Base-by-base conservation (phyloP, 768 basidiomycete species). In the Suillus luteus region DNA sequence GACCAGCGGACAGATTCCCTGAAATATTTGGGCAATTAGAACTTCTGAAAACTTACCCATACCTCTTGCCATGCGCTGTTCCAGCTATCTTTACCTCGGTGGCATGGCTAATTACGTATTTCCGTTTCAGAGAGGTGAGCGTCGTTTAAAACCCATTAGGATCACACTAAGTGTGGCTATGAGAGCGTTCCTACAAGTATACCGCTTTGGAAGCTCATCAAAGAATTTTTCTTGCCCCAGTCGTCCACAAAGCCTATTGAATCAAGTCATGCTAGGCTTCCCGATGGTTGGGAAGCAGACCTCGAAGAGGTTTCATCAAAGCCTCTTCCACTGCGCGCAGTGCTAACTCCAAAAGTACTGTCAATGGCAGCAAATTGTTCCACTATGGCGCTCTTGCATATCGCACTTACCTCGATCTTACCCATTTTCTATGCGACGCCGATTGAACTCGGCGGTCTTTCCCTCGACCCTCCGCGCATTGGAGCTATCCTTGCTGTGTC, bases 11-110 rank as follows among this genome's bases (percentile, higher is more conserved):
- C 49, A 84, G 83, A 27, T 91, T 90, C 71, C 89, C 90, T 1
- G 67, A 65, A 3, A 63, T 81, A 1, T 92, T 92, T 64, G 88
- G 87, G 52, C 63, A 76, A 38, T 80, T 77, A 5, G 66, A 68
- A 14, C 90, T 93, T 67, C 83, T 87, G 81, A 81, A 79, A 66
- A 71, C 80, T 54, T 88, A 88, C 72, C 90, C 91, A 0, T 92
- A 93, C 73, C 89, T 91, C 70, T 78, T 91, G 17, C 84, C 90
- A 0, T 91, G 90, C 68, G 80, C 86, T 17, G 81, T 89, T 19
- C 78, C 87, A 2, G 87, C 52, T 6, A 19, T 6, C 19, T 33
- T 33, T 33, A 10, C 19, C 2, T 19, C 11, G 3, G 3, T 33
- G 11, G 19, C 31, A n/a, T 33, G 52, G 52, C 5, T 54, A 35